Evolutionary conservation across 495 filamentous ascomycete species (phyloP), one percentile per base, ranked within the genome.

Genomic region (Usnea hakonensis): DNA sequence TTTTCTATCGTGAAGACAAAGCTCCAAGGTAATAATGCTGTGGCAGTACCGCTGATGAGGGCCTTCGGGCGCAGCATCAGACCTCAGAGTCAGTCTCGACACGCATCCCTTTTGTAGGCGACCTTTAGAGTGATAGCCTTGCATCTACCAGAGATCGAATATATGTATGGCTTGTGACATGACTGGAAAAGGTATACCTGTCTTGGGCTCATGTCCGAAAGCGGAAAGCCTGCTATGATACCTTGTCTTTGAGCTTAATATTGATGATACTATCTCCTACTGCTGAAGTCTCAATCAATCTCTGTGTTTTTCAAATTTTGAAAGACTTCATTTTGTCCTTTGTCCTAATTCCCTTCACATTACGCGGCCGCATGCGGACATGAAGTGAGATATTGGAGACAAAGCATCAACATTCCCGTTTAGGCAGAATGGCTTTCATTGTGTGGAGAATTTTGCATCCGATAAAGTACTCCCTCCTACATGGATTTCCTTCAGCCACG

Each of bases 101-200:
- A 37, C 62, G 62, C 43, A 62, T 64, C 50, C 65, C 65, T 3
- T 67, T 67, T 64, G 55, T 62, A 36, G 65, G 65, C 28, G 65
- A 67, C 33, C 55, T 64, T 43, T 67, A 64, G 59, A 8, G 7
- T 6, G 33, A 23, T 41, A 37, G 36, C 37, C 13, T 61, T 41
- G 16, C 58, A 54, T 54, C 52, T 52, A 28, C 21, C 2, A 30
- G 19, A 10, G 6, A 30, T 32, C n/a, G 19, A 26, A 38, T 37
- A 35, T 35, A 8, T 6, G 17, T 58, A 33, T 48, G 19, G 2
- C 9, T 43, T 53, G 2, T 40, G 8, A 38, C 11, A 52, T 21
- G 14, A 38, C 10, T 30, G 23, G 37, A 10, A 8, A 35, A n/a
- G 43, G 41, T 32, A 28, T n/a, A 28, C 26, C 5, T 52, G 28